Conservation (phyloP, 2,329 filamentous ascomycete genomes). For the Botrytis cinerea region DNA sequence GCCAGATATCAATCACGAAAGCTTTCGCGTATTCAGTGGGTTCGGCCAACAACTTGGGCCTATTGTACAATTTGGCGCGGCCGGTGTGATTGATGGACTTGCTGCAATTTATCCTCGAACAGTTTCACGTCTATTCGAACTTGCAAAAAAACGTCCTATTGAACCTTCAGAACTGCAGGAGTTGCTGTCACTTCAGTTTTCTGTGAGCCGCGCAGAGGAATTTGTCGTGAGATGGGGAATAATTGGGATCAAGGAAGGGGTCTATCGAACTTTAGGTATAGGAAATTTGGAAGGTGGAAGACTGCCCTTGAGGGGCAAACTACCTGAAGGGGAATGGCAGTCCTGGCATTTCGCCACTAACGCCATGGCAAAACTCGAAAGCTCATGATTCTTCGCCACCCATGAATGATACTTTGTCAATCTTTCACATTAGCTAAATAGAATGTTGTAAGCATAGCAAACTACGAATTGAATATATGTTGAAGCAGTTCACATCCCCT, state of each 20-base stretch:
- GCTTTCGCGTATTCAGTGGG: conserved; percentile 60
- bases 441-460: neutral
- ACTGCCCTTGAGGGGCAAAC: conserved; percentile 56
- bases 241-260: conserved; percentile 61
- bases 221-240: conserved; percentile 57
- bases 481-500: neutral
- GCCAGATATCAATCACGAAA: conserved; percentile 56
- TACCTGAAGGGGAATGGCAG: conserved; percentile 54
- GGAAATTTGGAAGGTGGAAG: conserved; percentile 59
- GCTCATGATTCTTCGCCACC: neutral
- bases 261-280: conserved; percentile 55
- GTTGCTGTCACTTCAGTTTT: conserved; percentile 55
- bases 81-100: conserved; percentile 61
- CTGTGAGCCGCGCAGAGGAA: conserved; percentile 60
- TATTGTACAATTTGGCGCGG: conserved; percentile 19
- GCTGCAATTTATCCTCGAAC: conserved; percentile 63
- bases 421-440: neutral
- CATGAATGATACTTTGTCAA: neutral
- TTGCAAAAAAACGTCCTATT: conserved; percentile 44
- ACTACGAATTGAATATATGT: neutral
- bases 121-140: conserved; percentile 56
- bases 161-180: conserved; percentile 48
- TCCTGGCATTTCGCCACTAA: conserved; percentile 17
- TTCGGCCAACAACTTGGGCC: conserved; percentile 16
- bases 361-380: neutral